Evolutionary conservation across 2,329 filamentous ascomycete genomes (phyloP), one percentile per base, ranked within the genome.

Genomic region (Stylonectria norvegica): DNA sequence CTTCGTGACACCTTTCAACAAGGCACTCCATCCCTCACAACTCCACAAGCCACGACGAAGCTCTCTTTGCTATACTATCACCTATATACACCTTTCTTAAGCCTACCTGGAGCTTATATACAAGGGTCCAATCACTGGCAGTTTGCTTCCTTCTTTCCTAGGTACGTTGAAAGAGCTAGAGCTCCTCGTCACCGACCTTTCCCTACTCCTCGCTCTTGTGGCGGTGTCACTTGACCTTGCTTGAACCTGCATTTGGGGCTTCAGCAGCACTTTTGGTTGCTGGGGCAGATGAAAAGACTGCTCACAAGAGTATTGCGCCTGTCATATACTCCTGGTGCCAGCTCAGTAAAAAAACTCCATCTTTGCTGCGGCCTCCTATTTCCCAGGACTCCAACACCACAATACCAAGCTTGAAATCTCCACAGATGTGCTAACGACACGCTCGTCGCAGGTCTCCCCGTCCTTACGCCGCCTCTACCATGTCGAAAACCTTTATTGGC

Each of bases 401-500:
- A 7, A 12, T 25, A 7, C 22, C 29, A 36, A 38, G 31, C 19
- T 40, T 38, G 9, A n/a, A 16, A n/a, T n/a, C n/a, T n/a, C n/a
- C n/a, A n/a, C n/a, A n/a, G n/a, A n/a, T n/a, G n/a, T n/a, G n/a
- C n/a, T n/a, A n/a, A n/a, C n/a, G n/a, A n/a, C n/a, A n/a, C n/a
- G n/a, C n/a, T n/a, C n/a, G n/a, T 25, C 28, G 19, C 25, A 57
- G 52, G 47, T 54, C 47, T 49, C 33, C 32, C 42, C 36, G 46
- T 45, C 43, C 47, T 36, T 40, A 34, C 48, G 53, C 42, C 30
- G 35, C 52, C 44, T 51, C 44, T 18, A 67, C 42, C 58, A 73
- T 77, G 72, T 69, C 65, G 43, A 77, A 75, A 63, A 66, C 67
- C 38, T 78, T 79, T 57, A 66, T 81, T 64, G 80, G 83, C 63